phyloP scores from a whole-genome alignment of 768 basidiomycete species.

The Hericium erinaceus region DNA sequence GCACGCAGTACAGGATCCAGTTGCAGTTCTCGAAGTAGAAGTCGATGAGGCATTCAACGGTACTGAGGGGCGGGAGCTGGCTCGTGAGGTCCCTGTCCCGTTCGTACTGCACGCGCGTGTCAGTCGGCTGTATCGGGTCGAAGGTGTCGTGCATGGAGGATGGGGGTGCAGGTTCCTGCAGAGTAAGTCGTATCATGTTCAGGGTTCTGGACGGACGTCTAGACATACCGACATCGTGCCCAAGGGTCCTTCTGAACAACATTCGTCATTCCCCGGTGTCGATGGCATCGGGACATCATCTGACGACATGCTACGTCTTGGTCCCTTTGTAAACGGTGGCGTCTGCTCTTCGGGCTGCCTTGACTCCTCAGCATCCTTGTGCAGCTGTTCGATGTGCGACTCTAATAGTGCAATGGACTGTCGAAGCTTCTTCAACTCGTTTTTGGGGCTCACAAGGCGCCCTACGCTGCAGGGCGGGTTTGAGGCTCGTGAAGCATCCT shows the following conservation, averaged over 20 bases:
- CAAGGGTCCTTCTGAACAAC: too few species aligned
- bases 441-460: slow-evolving; percentile 8
- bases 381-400: slow-evolving; percentile 5
- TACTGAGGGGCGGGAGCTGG: slow-evolving; percentile 10
- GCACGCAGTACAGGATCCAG: slow-evolving; percentile 8
- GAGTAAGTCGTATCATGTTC: too few species aligned
- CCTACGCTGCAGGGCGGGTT: background rate
- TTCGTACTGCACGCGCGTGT: slow-evolving; percentile 6
- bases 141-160: slow-evolving; percentile 10
- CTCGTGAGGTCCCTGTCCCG: slow-evolving; percentile 13
- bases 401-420: slow-evolving; percentile 14
- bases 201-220: too few species aligned
- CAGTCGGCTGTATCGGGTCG: slow-evolving; percentile 3
- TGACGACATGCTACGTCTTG: background rate
- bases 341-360: background rate
- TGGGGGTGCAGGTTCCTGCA: background rate
- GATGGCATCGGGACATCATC: background rate
- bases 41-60: slow-evolving; percentile 11
- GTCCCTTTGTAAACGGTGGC: background rate
- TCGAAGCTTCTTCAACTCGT: slow-evolving; percentile 13
- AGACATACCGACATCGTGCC: too few species aligned
- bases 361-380: background rate
- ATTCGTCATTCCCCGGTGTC: background rate
- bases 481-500: background rate
- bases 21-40: slow-evolving; percentile 14